phyloP scores from a whole-genome alignment of 192 early-diverging fungal genomes.

The Pilobolus umbonatus region DNA sequence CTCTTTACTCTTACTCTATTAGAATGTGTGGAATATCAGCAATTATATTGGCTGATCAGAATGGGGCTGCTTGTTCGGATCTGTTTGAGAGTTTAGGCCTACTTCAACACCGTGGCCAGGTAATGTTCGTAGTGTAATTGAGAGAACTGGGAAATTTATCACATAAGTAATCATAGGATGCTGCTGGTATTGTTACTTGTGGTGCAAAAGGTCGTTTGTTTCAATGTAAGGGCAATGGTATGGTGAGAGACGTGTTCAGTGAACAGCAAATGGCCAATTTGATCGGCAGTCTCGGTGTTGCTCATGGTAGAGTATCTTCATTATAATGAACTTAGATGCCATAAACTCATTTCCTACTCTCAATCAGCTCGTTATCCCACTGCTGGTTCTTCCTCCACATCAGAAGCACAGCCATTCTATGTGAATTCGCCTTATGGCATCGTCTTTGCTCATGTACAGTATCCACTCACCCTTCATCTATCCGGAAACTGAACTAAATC shows the following conservation, averaged over 20 bases:
- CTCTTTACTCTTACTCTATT: not conserved
- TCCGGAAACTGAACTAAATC: slow-evolving; percentile 1
- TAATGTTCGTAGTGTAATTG: slow-evolving; percentile 28
- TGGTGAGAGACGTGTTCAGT: slow-evolving; percentile 98
- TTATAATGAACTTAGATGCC: no score
- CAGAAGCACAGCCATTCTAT: slow-evolving; percentile 99
- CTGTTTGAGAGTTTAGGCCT: slow-evolving; percentile 92
- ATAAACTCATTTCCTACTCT: not conserved
- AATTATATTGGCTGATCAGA: slow-evolving; percentile 75
- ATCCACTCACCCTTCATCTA: not conserved
- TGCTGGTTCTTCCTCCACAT: slow-evolving; percentile 91
- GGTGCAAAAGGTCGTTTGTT: slow-evolving; percentile 93
- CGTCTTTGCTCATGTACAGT: slow-evolving; percentile 86
- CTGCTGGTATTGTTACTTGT: slow-evolving; percentile 98
- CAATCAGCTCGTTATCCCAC: slow-evolving; percentile 93
- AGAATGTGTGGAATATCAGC: slow-evolving; percentile 89
- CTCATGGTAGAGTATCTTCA: slow-evolving; percentile 92
- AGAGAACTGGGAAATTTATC: not conserved
- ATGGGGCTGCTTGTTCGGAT: slow-evolving; percentile 73
- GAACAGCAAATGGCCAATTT: slow-evolving; percentile 71
- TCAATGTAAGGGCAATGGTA: slow-evolving; percentile 99
- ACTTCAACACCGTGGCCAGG: slow-evolving; percentile 98
- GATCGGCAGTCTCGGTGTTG: slow-evolving; percentile 88
- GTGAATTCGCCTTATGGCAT: slow-evolving; percentile 99
- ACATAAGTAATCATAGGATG: slow-evolving; percentile 65